Evolutionary conservation across 129 eudicot genomes (phyloP).

Genomic region (Oenanthe sinensis): DNA sequence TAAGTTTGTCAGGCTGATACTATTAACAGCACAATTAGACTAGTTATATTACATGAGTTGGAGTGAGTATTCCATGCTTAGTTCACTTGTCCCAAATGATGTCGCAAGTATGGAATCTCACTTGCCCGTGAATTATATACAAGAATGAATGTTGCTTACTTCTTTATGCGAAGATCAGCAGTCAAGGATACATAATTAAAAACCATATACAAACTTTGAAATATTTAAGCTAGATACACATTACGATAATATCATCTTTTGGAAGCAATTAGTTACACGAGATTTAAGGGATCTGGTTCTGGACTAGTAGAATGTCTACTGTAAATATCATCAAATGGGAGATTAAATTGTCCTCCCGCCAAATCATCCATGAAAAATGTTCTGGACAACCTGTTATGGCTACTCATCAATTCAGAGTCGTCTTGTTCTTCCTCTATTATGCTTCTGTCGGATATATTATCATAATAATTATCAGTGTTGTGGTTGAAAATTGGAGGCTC

Average conservation of each 20-base stretch:
- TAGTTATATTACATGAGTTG: background rate
- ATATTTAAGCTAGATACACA: slow-evolving; percentile 10
- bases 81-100: slow-evolving; percentile 15
- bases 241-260: background rate
- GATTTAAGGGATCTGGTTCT: slow-evolving; percentile 19
- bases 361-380: slow-evolving; percentile 54
- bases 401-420: slow-evolving; percentile 32
- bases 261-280: slow-evolving; percentile 16
- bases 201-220: slow-evolving; percentile 10
- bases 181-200: background rate
- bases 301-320: slow-evolving; percentile 29
- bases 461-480: slow-evolving; percentile 24
- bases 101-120: slow-evolving; percentile 17
- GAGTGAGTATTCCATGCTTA: slow-evolving; percentile 17
- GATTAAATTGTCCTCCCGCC: slow-evolving; percentile 52
- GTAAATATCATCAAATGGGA: slow-evolving; percentile 73
- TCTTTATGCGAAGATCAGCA: slow-evolving; percentile 6
- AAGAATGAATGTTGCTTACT: slow-evolving; percentile 46
- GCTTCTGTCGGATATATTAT: slow-evolving; percentile 39
- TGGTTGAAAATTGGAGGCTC: slow-evolving; percentile 59
- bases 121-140: slow-evolving; percentile 36
- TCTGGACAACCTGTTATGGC: slow-evolving; percentile 29
- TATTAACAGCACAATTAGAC: background rate
- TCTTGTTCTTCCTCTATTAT: slow-evolving; percentile 40
- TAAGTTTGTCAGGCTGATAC: background rate